Percentiles rank a stretch among this genome's conserved stretches.
Conservation (phyloP, 495 filamentous ascomycete species). For the Parathielavia hyrcaniae region DNA sequence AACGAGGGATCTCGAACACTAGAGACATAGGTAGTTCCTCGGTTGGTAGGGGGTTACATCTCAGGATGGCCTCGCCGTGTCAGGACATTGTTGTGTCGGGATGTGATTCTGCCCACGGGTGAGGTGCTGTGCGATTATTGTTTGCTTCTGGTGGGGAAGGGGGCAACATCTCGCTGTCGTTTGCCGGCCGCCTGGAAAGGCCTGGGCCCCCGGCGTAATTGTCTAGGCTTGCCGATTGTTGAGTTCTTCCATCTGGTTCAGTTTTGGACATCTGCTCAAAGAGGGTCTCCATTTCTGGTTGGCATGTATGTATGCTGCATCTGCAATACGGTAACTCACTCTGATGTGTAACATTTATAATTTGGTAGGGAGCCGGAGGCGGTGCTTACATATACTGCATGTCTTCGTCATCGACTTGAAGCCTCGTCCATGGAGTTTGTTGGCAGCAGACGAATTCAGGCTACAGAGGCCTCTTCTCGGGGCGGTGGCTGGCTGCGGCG, state of each 20-base stretch:
- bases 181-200: background rate
- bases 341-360: no score
- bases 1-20: background rate
- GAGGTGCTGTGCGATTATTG: constrained; percentile 6
- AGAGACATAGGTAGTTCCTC: background rate
- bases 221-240: no score
- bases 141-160: constrained; percentile 2
- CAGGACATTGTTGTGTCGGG: background rate
- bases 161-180: background rate
- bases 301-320: no score
- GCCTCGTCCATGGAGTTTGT: no score
- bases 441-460: no score
- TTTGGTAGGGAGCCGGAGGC: no score
- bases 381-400: no score
- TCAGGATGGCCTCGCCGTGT: background rate
- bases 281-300: no score
- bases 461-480: background rate
- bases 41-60: background rate
- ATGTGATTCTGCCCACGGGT: background rate
- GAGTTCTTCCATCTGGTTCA: background rate
- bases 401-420: no score
- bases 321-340: no score
- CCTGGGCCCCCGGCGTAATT: background rate
- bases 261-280: background rate
- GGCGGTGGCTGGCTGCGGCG: background rate